Conservation (phyloP, 2,329 filamentous ascomycete genomes). For the Apiospora rasikravindrae region DNA sequence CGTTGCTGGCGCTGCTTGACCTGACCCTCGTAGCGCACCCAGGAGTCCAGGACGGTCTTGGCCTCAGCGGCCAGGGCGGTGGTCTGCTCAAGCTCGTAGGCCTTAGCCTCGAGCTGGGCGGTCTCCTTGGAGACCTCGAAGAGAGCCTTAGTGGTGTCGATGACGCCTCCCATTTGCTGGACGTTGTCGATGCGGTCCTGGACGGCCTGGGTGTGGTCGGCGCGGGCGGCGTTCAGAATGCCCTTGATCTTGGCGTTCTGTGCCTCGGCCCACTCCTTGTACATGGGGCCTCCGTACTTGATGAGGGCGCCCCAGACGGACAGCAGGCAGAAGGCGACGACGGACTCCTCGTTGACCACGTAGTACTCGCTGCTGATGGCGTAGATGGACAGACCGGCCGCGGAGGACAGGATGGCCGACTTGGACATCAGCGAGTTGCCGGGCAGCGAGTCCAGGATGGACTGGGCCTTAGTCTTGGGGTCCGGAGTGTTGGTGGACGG, state of each 20-base stretch:
- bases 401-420: conserved; percentile 94
- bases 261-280: conserved; percentile 88
- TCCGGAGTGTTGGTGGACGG: conserved; percentile 68
- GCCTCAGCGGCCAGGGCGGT: conserved; percentile 91
- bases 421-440: conserved; percentile 93
- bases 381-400: conserved; percentile 87
- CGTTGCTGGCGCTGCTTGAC: conserved; percentile 98
- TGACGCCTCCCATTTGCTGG: conserved; percentile 90
- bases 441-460: conserved; percentile 89
- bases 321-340: conserved; percentile 90
- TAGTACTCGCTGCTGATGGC: conserved; percentile 99
- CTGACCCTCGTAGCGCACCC: conserved; percentile 98
- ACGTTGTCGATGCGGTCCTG: conserved; percentile 94
- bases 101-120: conserved; percentile 92
- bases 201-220: conserved; percentile 94
- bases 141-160: conserved; percentile 95
- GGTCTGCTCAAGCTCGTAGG: conserved; percentile 96
- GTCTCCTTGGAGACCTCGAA: conserved; percentile 99
- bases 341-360: conserved; percentile 98
- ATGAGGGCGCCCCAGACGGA: conserved; percentile 91
- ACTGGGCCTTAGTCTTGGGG: conserved; percentile 96
- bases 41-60: conserved; percentile 94
- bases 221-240: conserved; percentile 92
- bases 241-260: conserved; percentile 92
- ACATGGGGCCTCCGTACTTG: conserved; percentile 91